These are phyloP conservation scores for Agaricus sinodeliciosus DNA, from an alignment of 768 basidiomycete species.

Conservation along the genomic window DNA sequence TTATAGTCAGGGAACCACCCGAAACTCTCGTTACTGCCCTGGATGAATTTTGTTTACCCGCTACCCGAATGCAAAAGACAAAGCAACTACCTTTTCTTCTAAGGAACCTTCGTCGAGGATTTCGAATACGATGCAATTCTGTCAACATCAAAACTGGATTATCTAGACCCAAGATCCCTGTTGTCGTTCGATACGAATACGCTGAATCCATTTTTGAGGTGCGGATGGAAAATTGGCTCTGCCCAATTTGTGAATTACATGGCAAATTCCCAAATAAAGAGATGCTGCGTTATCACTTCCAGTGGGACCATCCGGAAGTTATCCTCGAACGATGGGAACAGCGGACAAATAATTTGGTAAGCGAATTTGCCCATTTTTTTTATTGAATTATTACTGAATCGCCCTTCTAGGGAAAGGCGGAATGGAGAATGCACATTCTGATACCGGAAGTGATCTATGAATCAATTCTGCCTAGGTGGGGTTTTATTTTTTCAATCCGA, in stretches of 20 bases:
- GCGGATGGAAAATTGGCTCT: constrained; percentile 7
- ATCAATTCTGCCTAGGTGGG: background rate
- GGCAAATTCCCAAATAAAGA: constrained; percentile 10
- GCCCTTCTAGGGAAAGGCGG: constrained; percentile 1
- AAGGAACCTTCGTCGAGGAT: constrained; percentile 12
- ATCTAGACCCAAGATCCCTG: background rate
- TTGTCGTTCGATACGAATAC: constrained; percentile 8
- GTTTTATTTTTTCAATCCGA: background rate
- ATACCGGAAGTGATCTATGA: constrained; percentile 4
- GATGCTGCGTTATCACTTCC: constrained; percentile 9
- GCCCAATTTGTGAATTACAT: constrained; percentile 14
- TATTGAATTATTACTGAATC: background rate
- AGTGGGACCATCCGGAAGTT: constrained; percentile 13
- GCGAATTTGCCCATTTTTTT: background rate
- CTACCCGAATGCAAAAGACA: constrained; percentile 8
- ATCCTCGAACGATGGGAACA: constrained; percentile 12
- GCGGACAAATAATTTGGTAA: constrained; percentile 7
- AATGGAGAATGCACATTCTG: constrained; percentile 7
- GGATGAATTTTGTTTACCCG: constrained; percentile 1
- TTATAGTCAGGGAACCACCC: background rate
- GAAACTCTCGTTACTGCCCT: constrained; percentile 4
- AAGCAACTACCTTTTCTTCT: constrained; percentile 12
- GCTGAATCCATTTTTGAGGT: background rate
- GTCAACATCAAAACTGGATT: constrained; percentile 7
- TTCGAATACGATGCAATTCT: constrained; percentile 10